A percentile compares a stretch with the other conserved stretches of the same genome.
Conservation (phyloP, 306 rosid species). For the Adenanthera pavonina region DNA sequence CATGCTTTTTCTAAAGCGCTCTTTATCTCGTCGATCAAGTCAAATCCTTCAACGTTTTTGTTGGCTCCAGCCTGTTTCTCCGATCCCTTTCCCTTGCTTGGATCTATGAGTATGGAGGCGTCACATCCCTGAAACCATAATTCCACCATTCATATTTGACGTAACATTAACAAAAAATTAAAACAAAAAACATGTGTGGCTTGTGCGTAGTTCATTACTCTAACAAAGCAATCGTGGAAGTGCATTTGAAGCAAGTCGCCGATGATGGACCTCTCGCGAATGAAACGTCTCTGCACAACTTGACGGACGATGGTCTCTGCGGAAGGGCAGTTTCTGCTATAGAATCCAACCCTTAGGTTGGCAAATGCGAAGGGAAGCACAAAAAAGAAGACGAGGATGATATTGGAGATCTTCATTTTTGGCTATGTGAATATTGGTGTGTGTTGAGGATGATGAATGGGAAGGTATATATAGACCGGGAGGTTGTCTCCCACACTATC, state of each 20-base stretch:
- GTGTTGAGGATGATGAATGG: background rate
- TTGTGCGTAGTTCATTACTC: slow-evolving; percentile 34
- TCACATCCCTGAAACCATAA: slow-evolving; percentile 57
- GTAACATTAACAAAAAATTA: background rate
- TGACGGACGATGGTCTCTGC: slow-evolving; percentile 49
- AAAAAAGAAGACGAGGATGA: slow-evolving; percentile 11
- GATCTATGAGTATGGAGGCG: slow-evolving; percentile 61
- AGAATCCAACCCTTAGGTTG: slow-evolving; percentile 54
- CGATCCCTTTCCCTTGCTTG: slow-evolving; percentile 27
- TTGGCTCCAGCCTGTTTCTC: slow-evolving; percentile 55
- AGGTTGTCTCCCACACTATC: no score
- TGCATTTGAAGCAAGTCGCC: slow-evolving; percentile 65
- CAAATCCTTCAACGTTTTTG: slow-evolving; percentile 44
- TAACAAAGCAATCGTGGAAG: slow-evolving; percentile 66
- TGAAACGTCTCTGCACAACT: slow-evolving; percentile 47
- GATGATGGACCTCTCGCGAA: slow-evolving; percentile 36
- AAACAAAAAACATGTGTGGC: no score
- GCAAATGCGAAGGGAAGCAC: slow-evolving; percentile 44
- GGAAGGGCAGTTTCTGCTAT: slow-evolving; percentile 43
- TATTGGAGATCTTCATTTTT: slow-evolving; percentile 32
- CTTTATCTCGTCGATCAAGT: slow-evolving; percentile 59
- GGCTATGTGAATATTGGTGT: background rate
- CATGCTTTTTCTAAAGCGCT: slow-evolving; percentile 46
- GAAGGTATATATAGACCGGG: slow-evolving; percentile 4
- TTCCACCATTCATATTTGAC: background rate